Conservation (phyloP, 1,284 basidiomycete genomes). For the Mycena sp. region DNA sequence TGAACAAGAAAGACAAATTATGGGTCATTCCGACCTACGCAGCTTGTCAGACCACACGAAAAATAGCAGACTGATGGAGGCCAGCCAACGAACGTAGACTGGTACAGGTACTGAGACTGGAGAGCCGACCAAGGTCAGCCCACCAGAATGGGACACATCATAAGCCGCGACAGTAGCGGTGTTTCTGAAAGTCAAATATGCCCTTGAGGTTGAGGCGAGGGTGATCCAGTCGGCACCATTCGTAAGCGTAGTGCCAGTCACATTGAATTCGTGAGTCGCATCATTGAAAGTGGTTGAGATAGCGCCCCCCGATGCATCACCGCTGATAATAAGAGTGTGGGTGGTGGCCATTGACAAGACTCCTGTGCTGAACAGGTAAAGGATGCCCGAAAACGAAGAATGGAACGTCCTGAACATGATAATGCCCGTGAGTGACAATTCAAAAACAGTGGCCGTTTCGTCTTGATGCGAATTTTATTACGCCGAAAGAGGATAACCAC, state of each 20-base stretch:
- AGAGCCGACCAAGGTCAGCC: constrained; percentile 1
- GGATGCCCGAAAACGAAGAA: too few relatives aligned
- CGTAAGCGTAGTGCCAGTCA: not conserved
- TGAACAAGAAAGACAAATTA: constrained; percentile 16
- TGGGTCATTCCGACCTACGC: constrained; percentile 14
- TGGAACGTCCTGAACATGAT: too few relatives aligned
- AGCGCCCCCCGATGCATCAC: constrained; percentile 14
- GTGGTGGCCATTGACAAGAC: not conserved
- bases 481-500: too few relatives aligned
- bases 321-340: constrained; percentile 21
- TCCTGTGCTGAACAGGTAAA: not conserved
- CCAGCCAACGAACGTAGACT: too few relatives aligned
- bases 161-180: constrained; percentile 17
- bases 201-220: constrained; percentile 5
- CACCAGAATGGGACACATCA: constrained; percentile 17
- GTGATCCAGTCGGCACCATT: constrained; percentile 22
- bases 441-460: too few relatives aligned
- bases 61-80: too few relatives aligned
- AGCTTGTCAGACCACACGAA: too few relatives aligned
- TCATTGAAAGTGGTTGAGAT: constrained; percentile 16
- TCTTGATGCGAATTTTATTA: too few relatives aligned
- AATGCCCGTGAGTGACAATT: too few relatives aligned
- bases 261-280: not conserved
- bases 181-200: constrained; percentile 19
- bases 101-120: constrained; percentile 13